phyloP scores from a whole-genome alignment of 768 basidiomycete genomes.

The Lactifluus subvellereus region DNA sequence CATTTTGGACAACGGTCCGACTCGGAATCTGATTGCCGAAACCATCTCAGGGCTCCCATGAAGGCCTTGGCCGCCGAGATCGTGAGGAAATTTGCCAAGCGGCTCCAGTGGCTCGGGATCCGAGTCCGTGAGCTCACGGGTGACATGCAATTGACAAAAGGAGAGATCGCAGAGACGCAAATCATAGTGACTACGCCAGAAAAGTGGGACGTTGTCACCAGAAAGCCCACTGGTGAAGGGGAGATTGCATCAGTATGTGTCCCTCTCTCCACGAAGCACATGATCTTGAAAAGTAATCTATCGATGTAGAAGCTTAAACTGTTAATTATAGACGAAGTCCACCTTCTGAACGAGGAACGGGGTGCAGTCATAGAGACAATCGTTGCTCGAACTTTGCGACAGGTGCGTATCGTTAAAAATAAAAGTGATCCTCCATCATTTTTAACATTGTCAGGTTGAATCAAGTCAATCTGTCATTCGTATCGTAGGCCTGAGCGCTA shows the following conservation, averaged over 20 bases:
- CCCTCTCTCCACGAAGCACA: background rate
- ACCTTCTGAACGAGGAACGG: slow-evolving; percentile 94
- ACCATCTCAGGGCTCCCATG: slow-evolving; percentile 76
- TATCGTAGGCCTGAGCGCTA: slow-evolving; percentile 93
- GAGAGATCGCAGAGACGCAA: slow-evolving; percentile 91
- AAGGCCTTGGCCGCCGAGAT: slow-evolving; percentile 97
- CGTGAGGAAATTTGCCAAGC: slow-evolving; percentile 84
- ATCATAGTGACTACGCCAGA: slow-evolving; percentile 99
- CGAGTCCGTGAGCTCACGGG: slow-evolving; percentile 77
- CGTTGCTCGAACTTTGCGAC: slow-evolving; percentile 89
- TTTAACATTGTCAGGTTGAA: slow-evolving; percentile 60
- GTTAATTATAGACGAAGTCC: slow-evolving; percentile 96
- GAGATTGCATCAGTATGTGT: slow-evolving; percentile 82
- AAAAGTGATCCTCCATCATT: background rate
- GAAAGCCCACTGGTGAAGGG: slow-evolving; percentile 95
- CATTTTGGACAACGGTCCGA: background rate
- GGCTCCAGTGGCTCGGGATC: slow-evolving; percentile 83
- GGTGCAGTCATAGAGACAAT: slow-evolving; percentile 98
- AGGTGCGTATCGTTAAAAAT: slow-evolving; percentile 40
- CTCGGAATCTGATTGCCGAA: background rate
- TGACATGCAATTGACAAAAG: slow-evolving; percentile 95
- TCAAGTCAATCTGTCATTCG: slow-evolving; percentile 94
- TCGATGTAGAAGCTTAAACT: slow-evolving; percentile 73
- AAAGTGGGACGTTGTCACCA: slow-evolving; percentile 99
- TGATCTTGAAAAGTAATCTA: background rate